Base-by-base conservation (phyloP, 768 basidiomycete genomes). In the Amanita rimosa region DNA sequence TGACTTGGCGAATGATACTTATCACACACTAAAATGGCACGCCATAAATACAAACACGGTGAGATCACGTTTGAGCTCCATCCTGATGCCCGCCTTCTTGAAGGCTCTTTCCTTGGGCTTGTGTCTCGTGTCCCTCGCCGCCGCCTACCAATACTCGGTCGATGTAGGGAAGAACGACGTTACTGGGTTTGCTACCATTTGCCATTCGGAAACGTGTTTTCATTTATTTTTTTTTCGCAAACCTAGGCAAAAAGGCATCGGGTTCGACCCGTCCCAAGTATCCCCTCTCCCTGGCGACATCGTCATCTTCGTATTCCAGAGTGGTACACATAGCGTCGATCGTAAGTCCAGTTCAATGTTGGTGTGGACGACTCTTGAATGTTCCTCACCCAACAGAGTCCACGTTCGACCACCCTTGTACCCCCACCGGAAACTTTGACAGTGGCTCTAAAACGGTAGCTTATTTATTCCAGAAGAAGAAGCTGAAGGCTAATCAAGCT, bases 161-260 rank as follows among this genome's bases (percentile, higher is more conserved):
- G 66, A 64, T 26, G 68, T 69, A 27, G 67, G 69, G 3, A 69
- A 69, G 47, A 67, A 69, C 53, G 68, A 69, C 54, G 64, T 59
- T 14, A 71, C 67, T 14, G 69, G 69, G 68, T 69, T 16, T 9
- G 57, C 55, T 22, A 19, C 16, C 26, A 4, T 14, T 31, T 10
- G 29, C 36, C 22, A 29, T 17, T 24, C 19, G 19, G n/a, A 22
- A 24, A 19, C 17, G 41, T 26, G 8, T 27, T 27, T 35, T 37
- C 26, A 26, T 26, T 36, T 22, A 16, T n/a, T n/a, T n/a, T n/a
- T n/a, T 29, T 14, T 29, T 11, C 6, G 17, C 43, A 27, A 29
- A 16, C 22, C 13, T n/a, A 70, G 69, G 21, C 60, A 65, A 53
- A 69, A 69, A 49, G 69, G 69, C 13, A 48, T 64, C 14, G 69